Evolutionary conservation across 768 basidiomycete genomes (phyloP), one percentile per base, ranked within the genome.

Genomic region (Pleurotus pulmonarius): DNA sequence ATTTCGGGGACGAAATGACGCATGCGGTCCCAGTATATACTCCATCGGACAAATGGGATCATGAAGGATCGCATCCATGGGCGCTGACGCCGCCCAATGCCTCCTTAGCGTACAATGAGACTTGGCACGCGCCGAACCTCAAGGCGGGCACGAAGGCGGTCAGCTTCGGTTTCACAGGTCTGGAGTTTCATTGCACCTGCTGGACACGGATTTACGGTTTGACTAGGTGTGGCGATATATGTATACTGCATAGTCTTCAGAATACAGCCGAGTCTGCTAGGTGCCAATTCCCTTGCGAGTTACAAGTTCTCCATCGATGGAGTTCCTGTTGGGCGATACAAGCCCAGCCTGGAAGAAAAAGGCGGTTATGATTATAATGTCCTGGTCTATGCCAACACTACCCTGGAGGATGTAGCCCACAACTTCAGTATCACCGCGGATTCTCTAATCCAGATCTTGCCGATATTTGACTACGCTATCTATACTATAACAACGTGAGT

Each of bases 381-480:
- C 15, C 51, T 41, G 16, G 51, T 53, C 15, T 53, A 53, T 38
- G 39, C 51, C 37, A 40, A 53, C 12, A 15, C 51, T 15, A 37
- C 37, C 18, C 11, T 53, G 12, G 6, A n/a, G 15, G 18, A 24
- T n/a, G 37, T 9, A 13, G 15, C 18, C 34, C 51, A 53, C 39
- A 22, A 25, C 22, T 53, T 53, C 2, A n/a, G 2, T 7, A 24
- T 49, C 48, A 20, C 7, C n/a, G 51, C 18, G 13, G 16, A 53
- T 18, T 5, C 0, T 20, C n/a, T 13, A 37, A 7, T 29, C 29
- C 9, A 34, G 25, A n/a, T 15, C 15, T 12, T 41, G n/a, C 24
- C 40, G 16, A 53, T 41, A 11, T 53, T 53, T 53, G 51, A 53
- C 22, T 39, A 39, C 22, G 51, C 51, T n/a, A 6, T 40, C 37